Conservation (phyloP, 176 grass and related monocot species). For the Eleusine indica region DNA sequence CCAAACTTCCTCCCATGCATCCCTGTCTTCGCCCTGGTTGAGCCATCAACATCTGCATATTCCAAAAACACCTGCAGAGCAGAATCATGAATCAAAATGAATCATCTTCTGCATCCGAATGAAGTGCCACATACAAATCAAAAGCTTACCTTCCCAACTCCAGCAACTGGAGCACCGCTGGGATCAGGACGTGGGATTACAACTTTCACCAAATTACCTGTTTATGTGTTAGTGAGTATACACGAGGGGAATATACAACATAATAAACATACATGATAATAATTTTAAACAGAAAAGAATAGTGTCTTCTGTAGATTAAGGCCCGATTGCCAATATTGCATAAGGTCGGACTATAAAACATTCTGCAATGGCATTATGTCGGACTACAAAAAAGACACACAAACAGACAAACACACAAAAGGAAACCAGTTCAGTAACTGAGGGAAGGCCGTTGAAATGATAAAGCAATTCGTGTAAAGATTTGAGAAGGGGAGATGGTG, state of each 20-base stretch:
- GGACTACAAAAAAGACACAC: conserved; percentile 73
- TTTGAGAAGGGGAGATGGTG: background rate
- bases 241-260: background rate
- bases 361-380: conserved; percentile 64
- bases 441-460: conserved; percentile 24
- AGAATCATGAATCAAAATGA: background rate
- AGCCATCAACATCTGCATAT: conserved; percentile 82
- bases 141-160: conserved; percentile 82
- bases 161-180: conserved; percentile 63
- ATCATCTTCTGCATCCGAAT: background rate
- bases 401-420: conserved; percentile 60
- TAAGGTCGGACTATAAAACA: conserved; percentile 71
- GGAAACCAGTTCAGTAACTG: conserved; percentile 62
- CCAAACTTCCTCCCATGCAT: conserved; percentile 86
- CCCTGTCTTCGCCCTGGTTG: conserved; percentile 69
- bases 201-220: conserved; percentile 94
- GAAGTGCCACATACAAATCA: background rate
- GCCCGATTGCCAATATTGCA: conserved; percentile 68
- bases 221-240: conserved; percentile 51
- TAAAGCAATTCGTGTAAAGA: conserved; percentile 24
- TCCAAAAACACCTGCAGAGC: conserved; percentile 86
- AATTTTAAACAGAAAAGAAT: conserved; percentile 36
- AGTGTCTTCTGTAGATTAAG: conserved; percentile 61
- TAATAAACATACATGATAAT: conserved; percentile 33
- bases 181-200: conserved; percentile 81